Evolutionary conservation across 2,329 filamentous ascomycete species (phyloP), one percentile per base, ranked within the genome.

Genomic region (Trichoderma endophyticum): DNA sequence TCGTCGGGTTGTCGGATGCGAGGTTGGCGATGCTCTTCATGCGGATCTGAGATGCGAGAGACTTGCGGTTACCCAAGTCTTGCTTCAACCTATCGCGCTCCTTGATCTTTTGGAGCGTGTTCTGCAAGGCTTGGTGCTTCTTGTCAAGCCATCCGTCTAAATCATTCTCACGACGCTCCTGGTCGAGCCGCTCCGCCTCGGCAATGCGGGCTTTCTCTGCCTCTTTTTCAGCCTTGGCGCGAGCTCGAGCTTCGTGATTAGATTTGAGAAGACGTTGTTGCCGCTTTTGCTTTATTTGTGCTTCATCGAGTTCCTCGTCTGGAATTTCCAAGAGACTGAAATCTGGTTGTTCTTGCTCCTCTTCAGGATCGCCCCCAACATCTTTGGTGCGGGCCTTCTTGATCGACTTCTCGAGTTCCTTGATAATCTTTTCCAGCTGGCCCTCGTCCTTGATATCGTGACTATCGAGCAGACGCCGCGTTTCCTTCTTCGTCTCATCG

Each of bases 21-120:
- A 99, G 90, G 78, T 97, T 98, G 73, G 96, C 96, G 72, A 99
- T 94, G 65, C 92, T 95, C 84, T 98, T 98, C 96, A 99, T 99
- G 74, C 96, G 93, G 83, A 97, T 97, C 81, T 98, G 95, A 71
- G 93, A 96, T 9, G 96, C 96, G 24, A 98, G 90, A 0, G 95
- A 98, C 82, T 99, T 99, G 79, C 96, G 93, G 82, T 98, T 98
- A 71, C 95, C 95, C 1, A 98, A 88, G 79, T 99, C 96, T 57
- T 94, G 93, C 83, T 97, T 98, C 73, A 98, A 88, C 21, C 95
- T 90, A 78, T 98, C 94, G 67, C 94, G 91, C 76, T 98, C 95
- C 81, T 97, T 98, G 81, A 99, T 97, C 81, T 90, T 94, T 77
- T 93, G 87, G 3, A 97, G 85, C 26, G 89, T 88, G 75, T 89